phyloP scores from a whole-genome alignment of 139 green algal species.

The Picochlorum sp. region DNA sequence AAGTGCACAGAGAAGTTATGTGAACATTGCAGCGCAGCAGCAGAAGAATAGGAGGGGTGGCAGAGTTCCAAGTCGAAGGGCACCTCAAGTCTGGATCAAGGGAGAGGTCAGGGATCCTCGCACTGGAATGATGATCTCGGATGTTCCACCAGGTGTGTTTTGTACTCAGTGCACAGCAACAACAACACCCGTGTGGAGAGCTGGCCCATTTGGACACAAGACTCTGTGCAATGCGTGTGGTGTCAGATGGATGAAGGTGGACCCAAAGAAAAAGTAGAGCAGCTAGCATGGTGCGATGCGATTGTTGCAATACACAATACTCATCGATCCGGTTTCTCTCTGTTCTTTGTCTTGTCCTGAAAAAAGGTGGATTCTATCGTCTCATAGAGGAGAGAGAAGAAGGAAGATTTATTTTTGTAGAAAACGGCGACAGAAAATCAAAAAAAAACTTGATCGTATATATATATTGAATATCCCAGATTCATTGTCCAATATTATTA shows the following conservation, averaged over 20 bases:
- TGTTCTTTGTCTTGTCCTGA: too few species aligned
- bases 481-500: conserved; percentile 1
- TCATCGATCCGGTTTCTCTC: too few species aligned
- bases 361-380: too few species aligned
- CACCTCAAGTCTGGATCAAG: conserved; percentile 18
- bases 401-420: too few species aligned
- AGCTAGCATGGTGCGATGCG: background rate
- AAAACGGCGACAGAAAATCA: too few species aligned
- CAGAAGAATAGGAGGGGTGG: conserved; percentile 1
- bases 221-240: conserved; percentile 81
- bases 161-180: conserved; percentile 21
- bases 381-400: too few species aligned
- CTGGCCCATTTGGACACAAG: conserved; percentile 57
- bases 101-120: conserved; percentile 21
- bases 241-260: conserved; percentile 43
- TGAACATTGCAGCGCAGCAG: background rate
- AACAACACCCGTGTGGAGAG: conserved; percentile 58
- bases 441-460: too few species aligned
- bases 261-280: conserved; percentile 1
- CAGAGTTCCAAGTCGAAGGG: background rate
- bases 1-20: background rate
- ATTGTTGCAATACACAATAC: background rate
- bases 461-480: background rate
- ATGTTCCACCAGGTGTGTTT: conserved; percentile 23
- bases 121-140: conserved; percentile 7